Base-by-base conservation (phyloP, 306 rosid genomes). In the Castanopsis chinensis region DNA sequence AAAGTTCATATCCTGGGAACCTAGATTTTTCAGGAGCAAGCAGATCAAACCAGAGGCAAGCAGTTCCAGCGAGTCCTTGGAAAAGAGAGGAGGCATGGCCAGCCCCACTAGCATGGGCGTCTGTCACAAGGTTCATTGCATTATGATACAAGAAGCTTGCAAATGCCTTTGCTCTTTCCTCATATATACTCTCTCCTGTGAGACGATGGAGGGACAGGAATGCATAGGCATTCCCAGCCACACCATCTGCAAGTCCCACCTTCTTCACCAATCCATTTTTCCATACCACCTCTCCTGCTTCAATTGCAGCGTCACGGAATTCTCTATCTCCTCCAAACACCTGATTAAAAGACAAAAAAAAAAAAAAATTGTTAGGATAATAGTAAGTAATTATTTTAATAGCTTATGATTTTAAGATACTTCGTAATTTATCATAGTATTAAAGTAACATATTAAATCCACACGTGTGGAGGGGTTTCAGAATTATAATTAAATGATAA, bases 261-360 rank as follows among this genome's bases (percentile, higher is more conserved):
- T 92, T 91, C 86, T 92, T 88, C 78, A 88, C 89, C 75, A 94
- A 78, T 64, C 98, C 98, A 25, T 83, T 91, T 79, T 94, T 94
- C 98, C 97, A 94, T 65, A 94, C 97, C 2, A 91, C 98, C 82
- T 94, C 98, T 76, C 97, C 98, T 5, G 97, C 97, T 87, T 94
- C 97, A 76, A 94, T 92, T n/a, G 98, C 97, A 0, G 97, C 98
- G 55, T 92, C 97, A 23, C 97, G 82, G 35, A 94, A 81, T 65
- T 94, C 98, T 63, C 92, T 86, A 65, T 92, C 97, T 15, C 49
- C 80, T 32, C 82, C 83, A 82, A 88, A 92, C 6, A 91, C 96
- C 98, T 92, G 83, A 76, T 49, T 76, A 73, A 14, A 54, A 5
- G 21, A 69, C 11, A 19, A 21, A 64, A 67, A 64, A 6, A 13